phyloP scores from a whole-genome alignment of 2,329 filamentous ascomycete genomes.

The Claviceps fusiformis region DNA sequence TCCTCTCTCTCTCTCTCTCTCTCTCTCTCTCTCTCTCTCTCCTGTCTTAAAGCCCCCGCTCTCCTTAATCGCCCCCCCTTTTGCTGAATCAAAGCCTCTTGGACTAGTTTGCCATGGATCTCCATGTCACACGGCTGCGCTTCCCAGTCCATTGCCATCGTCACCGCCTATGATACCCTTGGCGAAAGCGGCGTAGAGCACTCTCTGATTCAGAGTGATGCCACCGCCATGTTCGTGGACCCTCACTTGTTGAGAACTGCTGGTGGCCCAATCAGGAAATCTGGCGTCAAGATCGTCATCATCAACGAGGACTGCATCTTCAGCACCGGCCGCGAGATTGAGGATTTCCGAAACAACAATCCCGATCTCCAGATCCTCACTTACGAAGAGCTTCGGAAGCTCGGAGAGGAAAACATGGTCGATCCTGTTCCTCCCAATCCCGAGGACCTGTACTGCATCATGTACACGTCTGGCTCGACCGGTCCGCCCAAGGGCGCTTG shows the following conservation, averaged over 20 bases:
- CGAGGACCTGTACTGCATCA: slow-evolving; percentile 70
- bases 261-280: slow-evolving; percentile 39
- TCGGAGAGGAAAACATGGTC: slow-evolving; percentile 54
- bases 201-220: slow-evolving; percentile 68
- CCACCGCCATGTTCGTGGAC: slow-evolving; percentile 76
- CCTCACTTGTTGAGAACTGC: slow-evolving; percentile 59
- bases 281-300: slow-evolving; percentile 44
- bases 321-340: slow-evolving; percentile 35
- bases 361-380: slow-evolving; percentile 39
- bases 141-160: slow-evolving; percentile 80
- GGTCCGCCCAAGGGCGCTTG: slow-evolving; percentile 81
- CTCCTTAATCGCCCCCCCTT: background rate
- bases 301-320: slow-evolving; percentile 48
- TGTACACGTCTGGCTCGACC: slow-evolving; percentile 82
- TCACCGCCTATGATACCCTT: slow-evolving; percentile 90
- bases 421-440: slow-evolving; percentile 59
- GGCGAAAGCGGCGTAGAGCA: slow-evolving; percentile 74
- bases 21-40: too few relatives aligned
- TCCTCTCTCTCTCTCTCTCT: background rate
- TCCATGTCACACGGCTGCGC: slow-evolving; percentile 62
- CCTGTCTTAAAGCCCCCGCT: background rate
- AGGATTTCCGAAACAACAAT: slow-evolving; percentile 42
- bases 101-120: slow-evolving; percentile 62
- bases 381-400: slow-evolving; percentile 39
- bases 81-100: background rate